phyloP scores from a whole-genome alignment of 2,329 filamentous ascomycete species.

The Aspergillus carbonarius region DNA sequence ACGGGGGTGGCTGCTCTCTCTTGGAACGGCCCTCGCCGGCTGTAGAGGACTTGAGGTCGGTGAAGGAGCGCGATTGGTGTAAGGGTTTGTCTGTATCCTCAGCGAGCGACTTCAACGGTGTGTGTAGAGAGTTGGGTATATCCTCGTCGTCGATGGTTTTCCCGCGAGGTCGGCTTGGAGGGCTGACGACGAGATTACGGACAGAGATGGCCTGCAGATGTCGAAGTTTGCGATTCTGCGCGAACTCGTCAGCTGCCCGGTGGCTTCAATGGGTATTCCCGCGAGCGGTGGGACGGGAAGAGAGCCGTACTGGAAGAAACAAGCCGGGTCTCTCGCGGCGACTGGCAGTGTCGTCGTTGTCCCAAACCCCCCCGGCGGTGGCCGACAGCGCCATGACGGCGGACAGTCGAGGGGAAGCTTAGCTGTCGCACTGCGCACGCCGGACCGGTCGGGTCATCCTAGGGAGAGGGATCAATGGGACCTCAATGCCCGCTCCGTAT shows the following conservation, averaged over 20 bases:
- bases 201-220: conserved; percentile 85
- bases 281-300: neutral
- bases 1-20: conserved; percentile 17
- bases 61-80: conserved; percentile 61
- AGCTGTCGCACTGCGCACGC: conserved; percentile 9
- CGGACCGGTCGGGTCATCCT: conserved; percentile 20
- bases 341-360: conserved; percentile 28
- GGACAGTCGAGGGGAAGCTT: conserved; percentile 10
- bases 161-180: conserved; percentile 50
- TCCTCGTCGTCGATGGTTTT: conserved; percentile 75
- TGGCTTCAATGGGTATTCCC: conserved; percentile 16
- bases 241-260: conserved; percentile 38
- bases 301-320: conserved; percentile 47
- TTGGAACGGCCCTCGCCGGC: conserved; percentile 9
- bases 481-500: too few species aligned
- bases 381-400: conserved; percentile 23
- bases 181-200: conserved; percentile 74
- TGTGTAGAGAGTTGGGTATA: conserved; percentile 64
- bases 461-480: neutral
- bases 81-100: conserved; percentile 50
- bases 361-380: conserved; percentile 12
- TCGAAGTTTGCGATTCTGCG: conserved; percentile 78
- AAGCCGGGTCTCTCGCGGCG: conserved; percentile 52
- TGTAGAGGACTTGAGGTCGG: conserved; percentile 45
- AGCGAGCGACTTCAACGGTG: conserved; percentile 64